These are phyloP conservation scores for Biscutella laevigata DNA, from an alignment of 441 rosid genomes.

Conservation along the genomic window DNA sequence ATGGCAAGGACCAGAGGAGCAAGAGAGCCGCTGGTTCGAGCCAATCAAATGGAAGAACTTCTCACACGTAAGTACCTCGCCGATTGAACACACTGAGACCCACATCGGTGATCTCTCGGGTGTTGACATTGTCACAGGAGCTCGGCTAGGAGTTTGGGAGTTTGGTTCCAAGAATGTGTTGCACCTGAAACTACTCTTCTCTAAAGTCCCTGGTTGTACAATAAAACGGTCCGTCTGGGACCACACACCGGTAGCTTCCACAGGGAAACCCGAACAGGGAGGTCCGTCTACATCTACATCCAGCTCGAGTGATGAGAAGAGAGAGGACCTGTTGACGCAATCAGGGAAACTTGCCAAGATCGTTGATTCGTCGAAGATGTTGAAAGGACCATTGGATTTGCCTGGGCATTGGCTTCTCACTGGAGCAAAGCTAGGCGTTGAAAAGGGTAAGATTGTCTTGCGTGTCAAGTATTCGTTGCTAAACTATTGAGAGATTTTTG, in stretches of 20 bases:
- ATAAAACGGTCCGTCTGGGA: conserved; percentile 76
- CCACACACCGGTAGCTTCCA: conserved; percentile 44
- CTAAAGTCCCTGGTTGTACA: conserved; percentile 70
- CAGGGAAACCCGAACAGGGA: conserved; percentile 21
- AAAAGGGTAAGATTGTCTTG: conserved; percentile 61
- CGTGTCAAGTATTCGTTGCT: conserved; percentile 69
- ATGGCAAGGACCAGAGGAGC: conserved; percentile 85
- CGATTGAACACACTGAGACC: conserved; percentile 53
- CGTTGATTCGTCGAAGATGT: conserved; percentile 59
- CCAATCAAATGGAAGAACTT: conserved; percentile 82
- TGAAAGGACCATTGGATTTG: conserved; percentile 57
- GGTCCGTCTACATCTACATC: conserved; percentile 40
- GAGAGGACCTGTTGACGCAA: conserved; percentile 38
- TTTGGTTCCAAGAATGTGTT: conserved; percentile 66
- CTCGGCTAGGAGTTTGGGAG: conserved; percentile 73
- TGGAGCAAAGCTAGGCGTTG: conserved; percentile 72
- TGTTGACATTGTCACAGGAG: conserved; percentile 67
- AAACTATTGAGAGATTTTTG: conserved; percentile 38
- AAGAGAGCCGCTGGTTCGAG: conserved; percentile 81
- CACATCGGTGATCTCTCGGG: conserved; percentile 79
- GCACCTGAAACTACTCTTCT: conserved; percentile 59
- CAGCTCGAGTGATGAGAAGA: conserved; percentile 39
- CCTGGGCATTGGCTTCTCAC: conserved; percentile 87
- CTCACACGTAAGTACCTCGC: conserved; percentile 76
- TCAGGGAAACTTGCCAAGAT: conserved; percentile 51